These are phyloP conservation scores for Hyaloperonospora arabidopsidis DNA, from an alignment of 352 stramenopile genomes.

Conservation along the genomic window DNA sequence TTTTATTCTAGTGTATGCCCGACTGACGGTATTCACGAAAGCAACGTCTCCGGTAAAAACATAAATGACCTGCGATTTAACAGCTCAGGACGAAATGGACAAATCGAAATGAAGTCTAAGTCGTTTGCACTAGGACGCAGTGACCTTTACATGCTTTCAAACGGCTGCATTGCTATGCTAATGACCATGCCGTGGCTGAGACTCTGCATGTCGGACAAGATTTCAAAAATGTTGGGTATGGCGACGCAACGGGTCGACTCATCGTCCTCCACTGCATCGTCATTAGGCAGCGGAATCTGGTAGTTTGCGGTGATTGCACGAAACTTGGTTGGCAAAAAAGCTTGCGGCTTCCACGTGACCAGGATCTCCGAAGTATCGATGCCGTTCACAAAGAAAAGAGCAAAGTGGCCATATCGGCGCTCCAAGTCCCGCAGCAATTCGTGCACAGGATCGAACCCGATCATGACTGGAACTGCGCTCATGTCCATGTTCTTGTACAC, in stretches of 20 bases:
- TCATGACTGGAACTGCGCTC: conserved; percentile 47
- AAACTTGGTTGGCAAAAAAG: conserved; percentile 75
- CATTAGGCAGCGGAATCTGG: conserved; percentile 45
- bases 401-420: conserved; percentile 50
- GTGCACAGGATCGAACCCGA: conserved; percentile 73
- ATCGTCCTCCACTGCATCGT: conserved; percentile 19
- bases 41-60: too few species aligned
- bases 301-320: conserved; percentile 64
- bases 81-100: too few species aligned
- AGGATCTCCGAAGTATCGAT: conserved; percentile 57
- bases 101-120: too few species aligned
- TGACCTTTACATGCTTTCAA: too few species aligned
- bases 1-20: too few species aligned
- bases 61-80: too few species aligned
- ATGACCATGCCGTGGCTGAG: conserved; percentile 59
- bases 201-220: conserved; percentile 66
- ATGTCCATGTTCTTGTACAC: conserved; percentile 87
- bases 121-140: too few species aligned
- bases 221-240: conserved; percentile 72
- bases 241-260: conserved; percentile 33
- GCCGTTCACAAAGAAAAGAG: conserved; percentile 74
- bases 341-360: conserved; percentile 71
- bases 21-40: too few species aligned
- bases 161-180: conserved; percentile 45
- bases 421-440: conserved; percentile 54